Conservation (phyloP, 495 filamentous ascomycete genomes). For the Trichoderma orchidacearum region DNA sequence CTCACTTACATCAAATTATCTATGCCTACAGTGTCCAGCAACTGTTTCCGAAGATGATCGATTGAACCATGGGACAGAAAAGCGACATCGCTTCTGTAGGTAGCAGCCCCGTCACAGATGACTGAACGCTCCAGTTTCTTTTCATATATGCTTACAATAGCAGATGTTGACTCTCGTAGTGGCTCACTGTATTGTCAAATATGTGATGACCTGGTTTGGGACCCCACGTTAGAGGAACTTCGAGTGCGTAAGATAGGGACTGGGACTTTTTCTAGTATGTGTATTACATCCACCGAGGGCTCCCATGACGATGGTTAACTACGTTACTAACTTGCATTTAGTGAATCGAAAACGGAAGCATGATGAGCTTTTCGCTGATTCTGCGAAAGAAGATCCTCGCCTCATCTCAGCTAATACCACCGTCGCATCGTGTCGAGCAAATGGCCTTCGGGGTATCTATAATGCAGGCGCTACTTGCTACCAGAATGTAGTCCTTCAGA, state of each 20-base stretch:
- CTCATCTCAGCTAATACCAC: conserved; percentile 48
- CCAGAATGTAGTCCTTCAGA: conserved; percentile 81
- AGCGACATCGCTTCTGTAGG: conserved; percentile 53
- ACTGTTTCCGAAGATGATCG: conserved; percentile 43
- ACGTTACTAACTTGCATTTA: neutral
- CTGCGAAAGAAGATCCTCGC: conserved; percentile 41
- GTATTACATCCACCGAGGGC: too few species aligned
- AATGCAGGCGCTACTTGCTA: conserved; percentile 93
- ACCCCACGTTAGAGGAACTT: conserved; percentile 66
- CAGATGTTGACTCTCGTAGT: conserved; percentile 61
- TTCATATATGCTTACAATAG: conserved; percentile 22
- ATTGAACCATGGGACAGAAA: conserved; percentile 40
- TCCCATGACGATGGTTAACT: too few species aligned
- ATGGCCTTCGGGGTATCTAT: conserved; percentile 72
- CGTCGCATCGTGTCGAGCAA: conserved; percentile 52
- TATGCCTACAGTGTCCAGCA: conserved; percentile 56
- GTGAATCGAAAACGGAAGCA: conserved; percentile 43
- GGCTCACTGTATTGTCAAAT: conserved; percentile 70
- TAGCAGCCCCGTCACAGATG: neutral
- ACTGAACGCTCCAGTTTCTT: neutral
- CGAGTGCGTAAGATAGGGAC: conserved; percentile 43
- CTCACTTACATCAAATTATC: conserved; percentile 45
- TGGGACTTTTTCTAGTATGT: conserved; percentile 27
- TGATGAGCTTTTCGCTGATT: conserved; percentile 41
- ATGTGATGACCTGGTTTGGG: conserved; percentile 79